A percentile compares a stretch with the other conserved stretches of the same genome.
These are phyloP conservation scores for Hortaea sp. DNA, from an alignment of 2,329 filamentous ascomycete genomes.

Conservation along the genomic window DNA sequence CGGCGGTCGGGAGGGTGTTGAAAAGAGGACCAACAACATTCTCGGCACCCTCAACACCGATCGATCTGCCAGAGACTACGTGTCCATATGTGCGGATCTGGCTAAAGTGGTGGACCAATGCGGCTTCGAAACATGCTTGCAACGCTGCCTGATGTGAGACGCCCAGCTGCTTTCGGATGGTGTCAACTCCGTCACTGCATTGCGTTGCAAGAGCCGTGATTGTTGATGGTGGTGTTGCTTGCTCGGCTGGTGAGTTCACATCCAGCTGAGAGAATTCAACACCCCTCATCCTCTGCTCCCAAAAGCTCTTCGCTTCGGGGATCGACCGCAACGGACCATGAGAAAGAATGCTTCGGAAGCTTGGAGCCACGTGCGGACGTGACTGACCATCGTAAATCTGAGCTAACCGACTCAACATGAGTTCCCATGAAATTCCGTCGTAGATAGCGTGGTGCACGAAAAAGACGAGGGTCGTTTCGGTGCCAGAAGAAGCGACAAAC, in stretches of 20 bases:
- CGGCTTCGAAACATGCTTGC: slow-evolving; percentile 63
- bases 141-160: slow-evolving; percentile 72
- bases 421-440: slow-evolving; percentile 66
- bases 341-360: slow-evolving; percentile 57
- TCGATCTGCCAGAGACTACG: slow-evolving; percentile 66
- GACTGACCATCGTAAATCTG: slow-evolving; percentile 37
- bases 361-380: slow-evolving; percentile 31
- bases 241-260: not conserved
- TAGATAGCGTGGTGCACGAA: slow-evolving; percentile 81
- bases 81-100: slow-evolving; percentile 54
- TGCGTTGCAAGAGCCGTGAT: not conserved
- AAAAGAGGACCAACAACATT: slow-evolving; percentile 71
- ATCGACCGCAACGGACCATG: slow-evolving; percentile 54
- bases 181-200: slow-evolving; percentile 14
- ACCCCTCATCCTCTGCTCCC: slow-evolving; percentile 48
- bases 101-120: slow-evolving; percentile 45
- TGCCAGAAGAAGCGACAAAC: slow-evolving; percentile 29
- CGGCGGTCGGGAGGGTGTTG: slow-evolving; percentile 72
- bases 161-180: slow-evolving; percentile 47
- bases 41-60: slow-evolving; percentile 57
- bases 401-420: slow-evolving; percentile 53
- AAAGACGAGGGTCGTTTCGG: slow-evolving; percentile 41
- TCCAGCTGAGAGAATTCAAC: not conserved
- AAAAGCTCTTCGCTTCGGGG: slow-evolving; percentile 52
- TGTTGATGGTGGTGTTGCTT: not conserved